Conservation (phyloP, 2,329 filamentous ascomycete species). For the Rosellinia necatrix region DNA sequence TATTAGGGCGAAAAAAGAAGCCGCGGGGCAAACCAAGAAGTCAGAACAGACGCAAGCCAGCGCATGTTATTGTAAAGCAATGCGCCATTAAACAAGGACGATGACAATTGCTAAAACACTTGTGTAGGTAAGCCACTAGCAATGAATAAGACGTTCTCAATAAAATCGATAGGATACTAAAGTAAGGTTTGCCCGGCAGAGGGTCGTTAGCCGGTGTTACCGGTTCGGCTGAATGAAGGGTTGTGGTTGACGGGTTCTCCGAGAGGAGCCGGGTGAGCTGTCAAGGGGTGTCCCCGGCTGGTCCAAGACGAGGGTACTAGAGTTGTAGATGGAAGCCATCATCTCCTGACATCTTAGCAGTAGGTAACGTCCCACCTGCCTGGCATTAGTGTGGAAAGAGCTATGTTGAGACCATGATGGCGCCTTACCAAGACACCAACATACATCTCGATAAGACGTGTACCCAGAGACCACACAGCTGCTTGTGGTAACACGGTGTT, state of each 20-base stretch:
- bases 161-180: slow-evolving; percentile 2
- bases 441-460: slow-evolving; percentile 4
- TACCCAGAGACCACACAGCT: background rate
- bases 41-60: slow-evolving; percentile 3
- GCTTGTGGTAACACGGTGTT: background rate
- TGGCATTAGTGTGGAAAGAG: slow-evolving; percentile 1
- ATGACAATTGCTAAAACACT: slow-evolving; percentile 8
- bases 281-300: background rate
- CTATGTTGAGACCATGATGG: background rate
- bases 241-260: background rate
- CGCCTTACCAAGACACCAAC: background rate
- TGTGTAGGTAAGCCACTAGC: slow-evolving; percentile 1
- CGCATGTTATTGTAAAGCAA: slow-evolving; percentile 1
- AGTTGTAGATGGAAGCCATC: background rate
- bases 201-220: background rate
- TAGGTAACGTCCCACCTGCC: background rate
- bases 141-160: slow-evolving; percentile 4
- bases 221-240: background rate
- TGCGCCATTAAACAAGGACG: slow-evolving; percentile 1
- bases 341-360: background rate
- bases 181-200: background rate
- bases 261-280: background rate
- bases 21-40: background rate
- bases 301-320: background rate
- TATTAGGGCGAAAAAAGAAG: background rate